Percentiles rank a stretch among this genome's conserved stretches.
Evolutionary conservation across 805 yeast genomes (phyloP).

Genomic region (Wickerhamomyces chaumierensis): DNA sequence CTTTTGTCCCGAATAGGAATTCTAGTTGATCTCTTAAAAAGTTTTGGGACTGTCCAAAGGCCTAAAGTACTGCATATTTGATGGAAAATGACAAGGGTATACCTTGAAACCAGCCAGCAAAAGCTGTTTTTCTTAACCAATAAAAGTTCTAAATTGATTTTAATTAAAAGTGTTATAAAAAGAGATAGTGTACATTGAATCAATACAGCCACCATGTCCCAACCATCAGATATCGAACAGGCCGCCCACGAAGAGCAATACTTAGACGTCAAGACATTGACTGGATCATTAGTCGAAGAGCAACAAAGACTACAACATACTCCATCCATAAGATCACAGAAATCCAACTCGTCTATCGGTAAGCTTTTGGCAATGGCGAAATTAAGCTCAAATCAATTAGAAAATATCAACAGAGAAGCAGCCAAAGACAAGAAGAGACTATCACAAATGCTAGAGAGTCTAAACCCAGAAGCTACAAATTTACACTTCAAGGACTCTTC

Average conservation of each 20-base stretch:
- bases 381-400: neutral
- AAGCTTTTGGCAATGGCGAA: neutral
- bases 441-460: constrained; percentile 7
- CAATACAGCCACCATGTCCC: too few relatives aligned
- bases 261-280: neutral
- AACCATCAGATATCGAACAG: neutral
- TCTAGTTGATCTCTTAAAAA: too few relatives aligned
- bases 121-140: too few relatives aligned
- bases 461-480: constrained; percentile 6
- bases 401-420: constrained; percentile 1
- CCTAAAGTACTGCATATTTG: too few relatives aligned
- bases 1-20: too few relatives aligned
- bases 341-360: neutral
- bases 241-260: neutral
- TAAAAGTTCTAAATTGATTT: too few relatives aligned
- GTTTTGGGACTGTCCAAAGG: too few relatives aligned
- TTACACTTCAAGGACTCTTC: neutral
- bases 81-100: too few relatives aligned
- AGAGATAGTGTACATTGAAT: neutral
- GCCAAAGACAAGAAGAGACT: constrained; percentile 9
- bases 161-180: neutral
- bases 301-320: neutral
- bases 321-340: neutral
- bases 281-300: neutral
- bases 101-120: too few relatives aligned